These are phyloP conservation scores for Microcos paniculata DNA, from an alignment of 345 rosid species.

Conservation along the genomic window DNA sequence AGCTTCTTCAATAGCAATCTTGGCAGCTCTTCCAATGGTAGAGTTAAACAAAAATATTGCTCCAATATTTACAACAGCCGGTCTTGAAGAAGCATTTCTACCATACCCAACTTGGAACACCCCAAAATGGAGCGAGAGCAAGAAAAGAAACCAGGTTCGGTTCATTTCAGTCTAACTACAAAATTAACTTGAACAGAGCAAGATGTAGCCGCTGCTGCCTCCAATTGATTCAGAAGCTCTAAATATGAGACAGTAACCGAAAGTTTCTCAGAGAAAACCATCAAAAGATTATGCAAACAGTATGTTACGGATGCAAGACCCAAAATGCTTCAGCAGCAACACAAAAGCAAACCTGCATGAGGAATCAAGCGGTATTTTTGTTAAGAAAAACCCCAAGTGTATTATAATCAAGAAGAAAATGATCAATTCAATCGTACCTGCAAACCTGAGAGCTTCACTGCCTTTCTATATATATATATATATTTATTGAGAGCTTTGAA, in stretches of 20 bases:
- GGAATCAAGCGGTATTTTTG: slow-evolving; percentile 1
- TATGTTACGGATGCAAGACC: slow-evolving; percentile 4
- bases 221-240: slow-evolving; percentile 21
- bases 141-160: slow-evolving; percentile 28
- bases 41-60: slow-evolving; percentile 67
- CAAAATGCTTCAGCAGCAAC: background rate
- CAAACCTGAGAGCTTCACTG: background rate
- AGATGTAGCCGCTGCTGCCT: slow-evolving; percentile 15
- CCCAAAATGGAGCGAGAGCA: slow-evolving; percentile 33
- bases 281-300: background rate
- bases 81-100: slow-evolving; percentile 50
- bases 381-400: no score
- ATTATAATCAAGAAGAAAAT: background rate
- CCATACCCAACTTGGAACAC: slow-evolving; percentile 34
- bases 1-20: slow-evolving; percentile 85
- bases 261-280: background rate
- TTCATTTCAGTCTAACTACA: slow-evolving; percentile 36
- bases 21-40: slow-evolving; percentile 75
- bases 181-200: slow-evolving; percentile 5
- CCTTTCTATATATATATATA: background rate
- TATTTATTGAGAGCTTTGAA: background rate
- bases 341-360: background rate
- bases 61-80: slow-evolving; percentile 67
- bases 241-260: background rate
- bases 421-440: slow-evolving; percentile 1